Base-by-base conservation (phyloP, 208 protist genomes). In the Crithidia acanthocephali region DNA sequence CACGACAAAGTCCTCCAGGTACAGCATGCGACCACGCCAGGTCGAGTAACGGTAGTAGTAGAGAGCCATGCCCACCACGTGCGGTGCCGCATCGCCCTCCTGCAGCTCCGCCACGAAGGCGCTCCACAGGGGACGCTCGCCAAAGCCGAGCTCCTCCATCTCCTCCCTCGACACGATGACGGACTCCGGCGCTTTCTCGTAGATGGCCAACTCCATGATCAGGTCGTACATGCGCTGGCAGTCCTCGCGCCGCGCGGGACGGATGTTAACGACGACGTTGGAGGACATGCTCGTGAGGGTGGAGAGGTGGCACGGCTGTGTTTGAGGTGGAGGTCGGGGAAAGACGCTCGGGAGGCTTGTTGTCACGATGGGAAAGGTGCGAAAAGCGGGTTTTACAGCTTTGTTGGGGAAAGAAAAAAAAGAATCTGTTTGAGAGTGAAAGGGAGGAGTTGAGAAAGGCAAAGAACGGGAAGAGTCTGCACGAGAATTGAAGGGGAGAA, bases 41-140 rank as follows among this genome's bases (percentile, higher is more conserved):
- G 83, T 88, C 25, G 79, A 84, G 72, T 85, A 88, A 40, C 83
- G 74, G 60, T 83, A 75, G 68, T 85, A 85, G 56, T 79, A 84
- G 25, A 88, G 74, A 8, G 79, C 83, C 67, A 85, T 82, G 55
- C 83, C 83, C 32, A 88, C 69, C 22, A 88, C 56, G 32, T 42
- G 40, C 52, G 60, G 51, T 20, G 59, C 63, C 6, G 35, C 56
- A 11, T 61, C 72, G 32, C 28, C 64, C 22, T 61, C 79, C 52
- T 69, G 42, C 16, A 71, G 42, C 56, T 88, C 83, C 4, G 76
- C 83, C 23, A 88, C 80, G 37, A 83, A 83, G 28, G 76, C 83
- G 18, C 69, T 66, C 73, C 79, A 88, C 8, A 88, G 33, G 16
- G 73, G 60, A 9, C 68, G 42, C 35, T 69, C 45, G 25, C 76